Evolutionary conservation across 352 stramenopile species (phyloP), one percentile per base, ranked within the genome.

Genomic region (Phytophthora vignae): DNA sequence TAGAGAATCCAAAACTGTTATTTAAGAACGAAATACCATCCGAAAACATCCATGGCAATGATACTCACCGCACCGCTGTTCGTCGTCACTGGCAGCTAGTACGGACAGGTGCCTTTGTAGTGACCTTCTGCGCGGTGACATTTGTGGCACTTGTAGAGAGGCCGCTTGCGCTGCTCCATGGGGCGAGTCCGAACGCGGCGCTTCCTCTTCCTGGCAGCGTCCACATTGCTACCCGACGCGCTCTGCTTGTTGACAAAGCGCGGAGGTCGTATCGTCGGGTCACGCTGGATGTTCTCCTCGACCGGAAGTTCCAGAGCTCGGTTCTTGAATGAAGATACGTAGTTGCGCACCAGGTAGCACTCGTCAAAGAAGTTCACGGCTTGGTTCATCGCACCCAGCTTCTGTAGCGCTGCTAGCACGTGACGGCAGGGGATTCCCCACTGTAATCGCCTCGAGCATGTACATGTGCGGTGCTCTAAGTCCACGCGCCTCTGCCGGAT

Each of bases 41-140:
- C 64, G 42, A 53, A 29, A 54, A 53, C 29, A 38, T 48, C 40
- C 25, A 40, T 53, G 46, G 48, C 8, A 22, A 21, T 3, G 12
- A 54, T 40, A 64, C 22, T 54, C 42, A 55, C 31, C 11, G 27
- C 42, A 15, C 11, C 50, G 12, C 38, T 56, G 52, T n/a, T 17
- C 25, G 44, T 2, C 40, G 40, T 48, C 40, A 48, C 12, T 48
- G 19, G 36, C 10, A 25, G 52, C 17, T 71, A 76, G 64, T 88
- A 86, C 27, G 81, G 73, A 27, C 81, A 88, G 27, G 78, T 86
- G 22, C 79, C 71, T 54, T 81, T 85, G 76, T 88, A 86, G 64
- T 86, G 81, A 11, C 81, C 81, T 31, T 88, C 81, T 27, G 78
- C 78, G n/a, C 79, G 72, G 31, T 79, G 61, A 33, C 81, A 88